Evolutionary conservation across 1,139 yeast genomes (phyloP).

Genomic region (Geotrichum aggregatum): DNA sequence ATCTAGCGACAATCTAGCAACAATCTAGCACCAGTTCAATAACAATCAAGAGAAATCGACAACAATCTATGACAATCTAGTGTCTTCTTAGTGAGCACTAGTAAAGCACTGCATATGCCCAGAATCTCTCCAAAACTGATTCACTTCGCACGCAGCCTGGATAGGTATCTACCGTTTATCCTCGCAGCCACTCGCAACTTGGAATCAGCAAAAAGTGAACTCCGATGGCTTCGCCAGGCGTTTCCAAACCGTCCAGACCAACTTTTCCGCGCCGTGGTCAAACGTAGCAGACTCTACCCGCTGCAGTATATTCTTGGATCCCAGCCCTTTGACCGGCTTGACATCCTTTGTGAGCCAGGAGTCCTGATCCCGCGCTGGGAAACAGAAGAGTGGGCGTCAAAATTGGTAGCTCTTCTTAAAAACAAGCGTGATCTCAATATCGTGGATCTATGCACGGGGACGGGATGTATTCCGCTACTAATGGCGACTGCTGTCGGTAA

Average conservation of each 20-base stretch:
- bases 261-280: conserved; percentile 28
- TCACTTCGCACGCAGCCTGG: conserved; percentile 21
- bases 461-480: conserved; percentile 76
- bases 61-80: not conserved
- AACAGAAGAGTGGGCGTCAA: conserved; percentile 82
- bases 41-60: no score
- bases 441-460: conserved; percentile 81
- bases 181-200: conserved; percentile 28
- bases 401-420: conserved; percentile 40
- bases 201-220: conserved; percentile 43
- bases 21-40: no score
- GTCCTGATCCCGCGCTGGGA: conserved; percentile 93
- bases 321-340: conserved; percentile 80
- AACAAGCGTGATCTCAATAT: conserved; percentile 32
- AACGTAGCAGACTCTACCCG: conserved; percentile 49
- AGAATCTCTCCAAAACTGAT: conserved; percentile 18
- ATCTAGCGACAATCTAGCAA: no score
- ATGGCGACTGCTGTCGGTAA: conserved; percentile 33
- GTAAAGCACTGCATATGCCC: no score
- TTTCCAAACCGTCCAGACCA: conserved; percentile 31
- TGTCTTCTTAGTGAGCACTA: no score
- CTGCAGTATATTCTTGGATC: conserved; percentile 77
- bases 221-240: conserved; percentile 49
- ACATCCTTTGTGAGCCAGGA: conserved; percentile 54
- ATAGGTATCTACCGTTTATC: conserved; percentile 27